Evolutionary conservation across 176 grass and related monocot genomes (phyloP), one percentile per base, ranked within the genome.

Genomic region (Triticum urartu): DNA sequence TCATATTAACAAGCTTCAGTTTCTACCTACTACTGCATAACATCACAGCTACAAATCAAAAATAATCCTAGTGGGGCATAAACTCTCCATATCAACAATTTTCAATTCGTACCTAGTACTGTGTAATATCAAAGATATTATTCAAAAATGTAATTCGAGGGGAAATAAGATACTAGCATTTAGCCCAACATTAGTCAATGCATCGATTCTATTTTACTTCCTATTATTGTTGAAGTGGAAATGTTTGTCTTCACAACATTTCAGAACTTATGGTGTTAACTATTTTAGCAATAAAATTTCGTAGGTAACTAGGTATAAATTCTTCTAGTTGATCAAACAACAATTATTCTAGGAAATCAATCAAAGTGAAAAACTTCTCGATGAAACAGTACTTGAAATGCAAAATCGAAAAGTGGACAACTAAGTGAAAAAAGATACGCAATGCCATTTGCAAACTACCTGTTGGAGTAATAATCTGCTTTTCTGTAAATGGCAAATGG

Each of bases 381-480:
- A 79, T 28, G 4, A 42, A 40, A 75, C 30, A 80, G 65, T 26
- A 79, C 68, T 5, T 6, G 3, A 59, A 77, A 69, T 54, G 38
- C 21, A 35, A 40, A 62, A 59, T 33, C 17, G 24, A 34, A 67
- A 60, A 43, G 45, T 43, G 34, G 34, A 65, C 24, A 81, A 68
- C 25, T 60, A 73, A 86, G 34, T 5, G 5, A 78, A 68, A 74
- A 61, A 85, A 84, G 38, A 79, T 70, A 87, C 54, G 33, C 4
- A 6, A 66, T 65, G 15, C 6, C 36, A 81, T 86, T 79, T 64
- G 54, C 48, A 81, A 89, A 47, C n/a, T 92, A 99, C 97, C 97
- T 96, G 97, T 99, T 88, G 97, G 97, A 13, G 97, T 99, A 75
- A 99, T 83, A 78, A 98, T 81, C 87, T 98, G 97, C 82, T 98